These are phyloP conservation scores for Triticum timopheevii DNA, from an alignment of 176 grass and related monocot species.

Conservation along the genomic window DNA sequence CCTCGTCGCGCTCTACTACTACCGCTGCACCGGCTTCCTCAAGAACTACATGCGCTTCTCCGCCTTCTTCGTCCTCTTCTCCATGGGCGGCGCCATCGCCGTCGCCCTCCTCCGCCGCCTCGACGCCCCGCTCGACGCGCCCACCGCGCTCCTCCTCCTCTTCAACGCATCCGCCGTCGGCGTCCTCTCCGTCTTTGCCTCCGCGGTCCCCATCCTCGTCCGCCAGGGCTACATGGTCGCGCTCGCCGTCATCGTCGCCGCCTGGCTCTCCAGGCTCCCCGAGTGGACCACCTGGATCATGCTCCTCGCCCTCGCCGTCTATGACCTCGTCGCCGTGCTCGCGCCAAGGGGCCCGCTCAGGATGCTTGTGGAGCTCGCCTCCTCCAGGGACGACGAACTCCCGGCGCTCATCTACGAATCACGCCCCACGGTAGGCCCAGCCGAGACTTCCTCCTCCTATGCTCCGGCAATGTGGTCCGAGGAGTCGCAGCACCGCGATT, in stretches of 20 bases:
- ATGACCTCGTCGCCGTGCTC: constrained; percentile 89
- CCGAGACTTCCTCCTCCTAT: constrained; percentile 40
- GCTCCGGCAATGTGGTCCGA: constrained; percentile 50
- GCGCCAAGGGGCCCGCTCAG: constrained; percentile 76
- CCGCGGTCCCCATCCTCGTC: constrained; percentile 74
- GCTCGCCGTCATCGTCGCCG: constrained; percentile 84
- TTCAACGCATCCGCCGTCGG: constrained; percentile 76
- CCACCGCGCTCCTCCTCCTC: constrained; percentile 63
- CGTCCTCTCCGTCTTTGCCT: constrained; percentile 76
- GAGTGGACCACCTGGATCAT: constrained; percentile 98
- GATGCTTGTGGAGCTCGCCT: constrained; percentile 92
- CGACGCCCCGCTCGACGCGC: constrained; percentile 64
- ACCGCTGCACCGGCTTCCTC: constrained; percentile 92
- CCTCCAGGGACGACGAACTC: constrained; percentile 87
- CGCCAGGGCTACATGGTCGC: constrained; percentile 90
- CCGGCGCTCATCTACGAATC: constrained; percentile 91
- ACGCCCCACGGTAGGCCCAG: constrained; percentile 48
- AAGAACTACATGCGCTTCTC: constrained; percentile 97
- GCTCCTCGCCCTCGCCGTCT: constrained; percentile 80
- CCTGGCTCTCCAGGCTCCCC: constrained; percentile 80
- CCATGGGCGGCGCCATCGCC: constrained; percentile 84
- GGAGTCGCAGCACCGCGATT: constrained; percentile 56
- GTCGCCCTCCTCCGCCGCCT: constrained; percentile 59
- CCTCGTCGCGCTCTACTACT: constrained; percentile 96
- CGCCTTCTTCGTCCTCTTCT: constrained; percentile 92